These are phyloP conservation scores for Protomyces arabidopsidicola DNA, from an alignment of 1,139 yeast species.

Conservation along the genomic window DNA sequence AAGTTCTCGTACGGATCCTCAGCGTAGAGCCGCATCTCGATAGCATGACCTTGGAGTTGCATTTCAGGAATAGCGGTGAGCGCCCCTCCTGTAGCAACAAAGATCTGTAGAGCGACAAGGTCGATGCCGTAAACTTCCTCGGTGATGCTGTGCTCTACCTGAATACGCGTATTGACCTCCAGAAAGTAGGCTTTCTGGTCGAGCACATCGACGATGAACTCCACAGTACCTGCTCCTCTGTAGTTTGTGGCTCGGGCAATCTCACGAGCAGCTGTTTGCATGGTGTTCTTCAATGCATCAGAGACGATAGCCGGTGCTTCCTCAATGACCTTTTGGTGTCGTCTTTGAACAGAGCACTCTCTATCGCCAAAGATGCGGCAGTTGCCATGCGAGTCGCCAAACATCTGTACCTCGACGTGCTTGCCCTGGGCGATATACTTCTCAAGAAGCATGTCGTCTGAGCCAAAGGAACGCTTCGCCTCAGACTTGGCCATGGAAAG, in stretches of 20 bases:
- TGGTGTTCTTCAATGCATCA: constrained; percentile 46
- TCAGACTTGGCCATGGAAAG: constrained; percentile 90
- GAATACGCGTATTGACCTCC: constrained; percentile 94
- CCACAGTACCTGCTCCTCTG: constrained; percentile 96
- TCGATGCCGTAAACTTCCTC: constrained; percentile 93
- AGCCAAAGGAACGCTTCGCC: constrained; percentile 88
- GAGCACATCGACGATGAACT: constrained; percentile 79
- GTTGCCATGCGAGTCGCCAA: constrained; percentile 90
- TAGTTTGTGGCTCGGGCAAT: constrained; percentile 66
- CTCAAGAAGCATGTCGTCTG: constrained; percentile 90
- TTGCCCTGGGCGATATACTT: constrained; percentile 89
- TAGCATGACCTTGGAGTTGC: constrained; percentile 44
- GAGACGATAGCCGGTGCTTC: constrained; percentile 88
- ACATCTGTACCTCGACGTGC: constrained; percentile 93
- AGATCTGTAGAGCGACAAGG: constrained; percentile 53
- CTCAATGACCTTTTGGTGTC: constrained; percentile 93
- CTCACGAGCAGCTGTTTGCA: constrained; percentile 68
- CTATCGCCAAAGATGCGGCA: constrained; percentile 94
- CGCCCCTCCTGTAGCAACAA: constrained; percentile 5
- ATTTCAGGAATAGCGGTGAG: neutral
- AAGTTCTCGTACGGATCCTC: constrained; percentile 95
- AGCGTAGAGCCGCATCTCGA: constrained; percentile 95
- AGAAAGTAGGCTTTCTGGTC: constrained; percentile 88
- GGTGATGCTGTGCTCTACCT: constrained; percentile 96
- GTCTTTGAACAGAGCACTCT: constrained; percentile 94